These are phyloP conservation scores for Trametes cingulata DNA, from an alignment of 768 basidiomycete genomes.

Conservation along the genomic window DNA sequence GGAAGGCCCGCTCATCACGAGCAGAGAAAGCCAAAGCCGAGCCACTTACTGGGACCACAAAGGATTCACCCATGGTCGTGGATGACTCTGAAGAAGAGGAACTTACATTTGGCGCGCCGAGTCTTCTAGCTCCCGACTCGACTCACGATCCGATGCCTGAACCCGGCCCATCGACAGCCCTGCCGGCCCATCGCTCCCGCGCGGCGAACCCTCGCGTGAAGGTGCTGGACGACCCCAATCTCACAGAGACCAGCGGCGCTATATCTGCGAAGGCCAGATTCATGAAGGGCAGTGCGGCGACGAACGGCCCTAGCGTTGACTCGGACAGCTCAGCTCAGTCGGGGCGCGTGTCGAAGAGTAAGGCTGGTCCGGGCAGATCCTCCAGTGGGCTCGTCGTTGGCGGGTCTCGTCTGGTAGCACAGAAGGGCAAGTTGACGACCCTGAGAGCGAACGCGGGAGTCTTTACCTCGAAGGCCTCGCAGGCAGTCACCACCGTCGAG, in stretches of 20 bases:
- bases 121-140: neutral
- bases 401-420: slow-evolving; percentile 52
- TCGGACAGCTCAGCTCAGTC: neutral
- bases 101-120: slow-evolving; percentile 10
- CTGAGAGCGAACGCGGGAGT: slow-evolving; percentile 42
- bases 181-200: slow-evolving; percentile 47
- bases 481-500: neutral
- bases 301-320: neutral
- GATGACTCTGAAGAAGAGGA: slow-evolving; percentile 3
- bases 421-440: slow-evolving; percentile 53
- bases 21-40: neutral
- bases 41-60: neutral
- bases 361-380: slow-evolving; percentile 49
- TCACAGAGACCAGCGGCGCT: slow-evolving; percentile 31
- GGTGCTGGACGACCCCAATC: slow-evolving; percentile 42
- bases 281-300: slow-evolving; percentile 25
- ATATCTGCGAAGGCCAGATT: slow-evolving; percentile 54
- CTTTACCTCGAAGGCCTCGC: neutral
- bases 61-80: neutral
- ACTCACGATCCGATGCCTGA: neutral
- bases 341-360: slow-evolving; percentile 10
- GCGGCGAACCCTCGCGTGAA: slow-evolving; percentile 56
- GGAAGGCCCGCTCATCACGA: neutral
- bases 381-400: slow-evolving; percentile 43
- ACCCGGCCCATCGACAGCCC: neutral